Evolutionary conservation across 192 early-diverging fungal species (phyloP), one percentile per base, ranked within the genome.

Genomic region (Coemansia sp.): DNA sequence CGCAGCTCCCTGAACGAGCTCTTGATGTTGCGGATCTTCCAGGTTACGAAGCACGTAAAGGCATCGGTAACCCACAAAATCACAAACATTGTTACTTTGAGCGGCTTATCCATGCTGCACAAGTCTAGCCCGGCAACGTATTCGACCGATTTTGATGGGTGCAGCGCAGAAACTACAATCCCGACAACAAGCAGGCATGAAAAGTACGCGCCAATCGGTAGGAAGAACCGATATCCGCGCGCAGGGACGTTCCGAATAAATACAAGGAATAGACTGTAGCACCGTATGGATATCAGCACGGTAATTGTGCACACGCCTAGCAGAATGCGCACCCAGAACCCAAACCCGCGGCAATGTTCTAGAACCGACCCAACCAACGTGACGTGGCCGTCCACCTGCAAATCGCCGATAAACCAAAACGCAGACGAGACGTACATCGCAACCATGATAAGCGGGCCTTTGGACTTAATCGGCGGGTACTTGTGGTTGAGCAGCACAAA

Each of bases 371-470:
- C 57, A 18, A n/a, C 45, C 14, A 71, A 23, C 7, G 51, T 63
- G 18, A 73, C 59, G 57, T 76, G 74, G 0, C 79, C 74, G 46
- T 73, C 71, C 24, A 70, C 62, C 16, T 73, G 61, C 2, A 63
- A 10, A 38, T 82, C 79, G 38, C 79, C 79, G 23, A 76, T 38
- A 18, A 68, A 73, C 79, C 79, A 82, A 18, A 81, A 57, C 1
- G 24, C 63, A 3, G 63, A 71, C 8, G 35, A 48, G 9, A 60
- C 26, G 15, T 61, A 68, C 16, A 67, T 14, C n/a, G 52, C 58
- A 43, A 61, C 39, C 79, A 82, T 71, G 15, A 76, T n/a, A 1
- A 58, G 4, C 2, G 75, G 74, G 49, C 68, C 60, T n/a, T 82
- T 82, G 21, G 74, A 65, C 35, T 62, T 67, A 30, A 82, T 55